These are phyloP conservation scores for Stenogyne calaminthoides DNA, from an alignment of 305 asterid genomes.

Conservation along the genomic window DNA sequence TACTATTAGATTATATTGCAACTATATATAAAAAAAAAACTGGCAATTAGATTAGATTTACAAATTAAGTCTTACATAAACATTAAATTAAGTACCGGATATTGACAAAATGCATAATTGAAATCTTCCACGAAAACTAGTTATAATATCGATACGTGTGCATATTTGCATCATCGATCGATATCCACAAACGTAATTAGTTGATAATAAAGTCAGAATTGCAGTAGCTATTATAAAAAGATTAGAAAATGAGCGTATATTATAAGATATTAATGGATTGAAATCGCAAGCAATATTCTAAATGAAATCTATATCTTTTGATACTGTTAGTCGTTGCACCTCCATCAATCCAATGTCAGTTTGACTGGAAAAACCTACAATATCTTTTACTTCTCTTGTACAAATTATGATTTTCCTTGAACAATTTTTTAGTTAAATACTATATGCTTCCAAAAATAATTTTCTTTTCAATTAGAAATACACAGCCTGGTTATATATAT, in stretches of 20 bases:
- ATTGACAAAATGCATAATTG: neutral
- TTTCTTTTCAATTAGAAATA: neutral
- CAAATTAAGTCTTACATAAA: too few relatives aligned
- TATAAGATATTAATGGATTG: neutral
- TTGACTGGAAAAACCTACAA: neutral
- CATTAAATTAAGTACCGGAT: neutral
- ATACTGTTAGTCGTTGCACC: neutral
- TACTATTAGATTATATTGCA: too few relatives aligned
- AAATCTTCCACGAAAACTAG: constrained; percentile 1
- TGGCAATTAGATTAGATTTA: too few relatives aligned
- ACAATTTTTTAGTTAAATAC: neutral
- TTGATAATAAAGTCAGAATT: neutral
- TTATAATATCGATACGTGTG: neutral
- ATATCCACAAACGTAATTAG: neutral
- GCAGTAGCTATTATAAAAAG: neutral
- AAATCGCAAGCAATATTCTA: neutral
- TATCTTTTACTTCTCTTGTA: neutral
- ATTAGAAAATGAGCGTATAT: neutral
- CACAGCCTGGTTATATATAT: neutral
- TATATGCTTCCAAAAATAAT: too few relatives aligned
- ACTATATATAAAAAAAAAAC: too few relatives aligned
- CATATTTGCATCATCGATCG: neutral
- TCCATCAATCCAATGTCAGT: neutral
- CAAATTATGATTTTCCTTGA: neutral
- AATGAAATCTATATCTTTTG: neutral